A percentile compares a stretch with the other conserved stretches of the same genome.
Evolutionary conservation across 495 filamentous ascomycete genomes (phyloP).

Genomic region (Trichoderma parareesei): DNA sequence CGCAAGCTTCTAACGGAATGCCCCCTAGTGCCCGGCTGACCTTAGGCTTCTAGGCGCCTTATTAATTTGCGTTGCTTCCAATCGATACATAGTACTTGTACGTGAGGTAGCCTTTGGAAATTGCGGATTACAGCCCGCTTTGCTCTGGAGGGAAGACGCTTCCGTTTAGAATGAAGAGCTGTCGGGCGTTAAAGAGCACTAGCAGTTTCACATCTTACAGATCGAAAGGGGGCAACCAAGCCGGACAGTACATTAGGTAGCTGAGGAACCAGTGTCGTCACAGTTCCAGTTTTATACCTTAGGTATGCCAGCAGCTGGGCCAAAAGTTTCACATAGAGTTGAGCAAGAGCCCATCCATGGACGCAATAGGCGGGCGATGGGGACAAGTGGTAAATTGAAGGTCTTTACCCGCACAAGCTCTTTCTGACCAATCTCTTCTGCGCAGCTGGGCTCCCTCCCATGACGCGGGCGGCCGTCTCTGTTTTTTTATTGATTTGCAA

Average conservation of each 20-base stretch:
- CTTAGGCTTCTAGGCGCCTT: neutral
- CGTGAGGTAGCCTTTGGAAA: neutral
- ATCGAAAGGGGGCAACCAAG: neutral
- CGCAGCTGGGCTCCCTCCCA: neutral
- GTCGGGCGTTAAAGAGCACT: neutral
- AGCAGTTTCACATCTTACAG: neutral
- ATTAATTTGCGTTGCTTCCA: neutral
- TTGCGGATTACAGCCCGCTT: neutral
- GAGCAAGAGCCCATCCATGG: neutral
- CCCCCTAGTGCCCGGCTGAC: too few relatives aligned
- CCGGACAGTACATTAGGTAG: too few relatives aligned
- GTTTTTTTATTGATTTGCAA: neutral
- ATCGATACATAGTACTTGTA: neutral
- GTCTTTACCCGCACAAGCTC: neutral
- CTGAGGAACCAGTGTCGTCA: neutral
- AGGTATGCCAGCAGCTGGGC: neutral
- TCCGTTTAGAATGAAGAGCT: too few relatives aligned
- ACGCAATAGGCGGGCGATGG: neutral
- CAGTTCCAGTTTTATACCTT: neutral
- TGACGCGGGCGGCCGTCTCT: neutral
- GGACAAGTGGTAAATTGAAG: neutral
- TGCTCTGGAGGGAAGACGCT: too few relatives aligned
- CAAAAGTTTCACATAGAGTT: slow-evolving; percentile 1
- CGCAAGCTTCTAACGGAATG: neutral
- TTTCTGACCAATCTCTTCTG: neutral